Percentiles rank a stretch among this genome's conserved stretches.
phyloP scores from a whole-genome alignment of 1,284 basidiomycete species.

The Pseudozyma thailandica region DNA sequence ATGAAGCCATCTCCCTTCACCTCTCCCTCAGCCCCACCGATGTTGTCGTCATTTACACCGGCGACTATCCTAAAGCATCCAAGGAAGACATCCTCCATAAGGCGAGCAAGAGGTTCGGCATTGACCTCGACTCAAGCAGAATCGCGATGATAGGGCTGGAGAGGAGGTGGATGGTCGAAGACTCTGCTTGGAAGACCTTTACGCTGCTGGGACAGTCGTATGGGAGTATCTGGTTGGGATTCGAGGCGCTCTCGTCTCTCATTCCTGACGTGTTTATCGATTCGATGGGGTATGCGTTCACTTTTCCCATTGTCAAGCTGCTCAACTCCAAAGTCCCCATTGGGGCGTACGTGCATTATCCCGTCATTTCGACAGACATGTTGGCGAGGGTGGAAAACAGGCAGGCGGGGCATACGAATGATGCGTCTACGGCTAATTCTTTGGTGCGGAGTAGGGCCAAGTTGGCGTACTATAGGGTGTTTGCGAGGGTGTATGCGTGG shows the following conservation, averaged over 20 bases:
- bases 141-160: slow-evolving; percentile 83
- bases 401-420: slow-evolving; percentile 76
- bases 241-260: slow-evolving; percentile 78
- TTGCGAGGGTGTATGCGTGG: slow-evolving; percentile 83
- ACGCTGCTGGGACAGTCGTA: slow-evolving; percentile 91
- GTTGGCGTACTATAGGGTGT: slow-evolving; percentile 87
- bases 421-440: slow-evolving; percentile 73
- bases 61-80: slow-evolving; percentile 70
- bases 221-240: slow-evolving; percentile 84
- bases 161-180: slow-evolving; percentile 80
- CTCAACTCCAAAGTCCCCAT: slow-evolving; percentile 76
- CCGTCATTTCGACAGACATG: slow-evolving; percentile 93
- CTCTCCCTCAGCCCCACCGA: slow-evolving; percentile 79
- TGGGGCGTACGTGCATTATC: slow-evolving; percentile 94
- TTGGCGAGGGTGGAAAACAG: slow-evolving; percentile 78
- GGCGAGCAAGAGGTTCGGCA: slow-evolving; percentile 78
- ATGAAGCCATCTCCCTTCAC: slow-evolving; percentile 85
- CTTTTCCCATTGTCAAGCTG: slow-evolving; percentile 80
- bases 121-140: slow-evolving; percentile 75
- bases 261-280: slow-evolving; percentile 92
- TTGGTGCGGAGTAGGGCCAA: slow-evolving; percentile 76
- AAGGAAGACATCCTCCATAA: slow-evolving; percentile 81
- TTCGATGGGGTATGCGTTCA: slow-evolving; percentile 97
- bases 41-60: slow-evolving; percentile 88
- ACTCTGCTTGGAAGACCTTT: slow-evolving; percentile 83